A percentile compares a stretch with the other conserved stretches of the same genome.
Conservation (phyloP, 1,139 yeast genomes). For the Tardiomyces depauwii region DNA sequence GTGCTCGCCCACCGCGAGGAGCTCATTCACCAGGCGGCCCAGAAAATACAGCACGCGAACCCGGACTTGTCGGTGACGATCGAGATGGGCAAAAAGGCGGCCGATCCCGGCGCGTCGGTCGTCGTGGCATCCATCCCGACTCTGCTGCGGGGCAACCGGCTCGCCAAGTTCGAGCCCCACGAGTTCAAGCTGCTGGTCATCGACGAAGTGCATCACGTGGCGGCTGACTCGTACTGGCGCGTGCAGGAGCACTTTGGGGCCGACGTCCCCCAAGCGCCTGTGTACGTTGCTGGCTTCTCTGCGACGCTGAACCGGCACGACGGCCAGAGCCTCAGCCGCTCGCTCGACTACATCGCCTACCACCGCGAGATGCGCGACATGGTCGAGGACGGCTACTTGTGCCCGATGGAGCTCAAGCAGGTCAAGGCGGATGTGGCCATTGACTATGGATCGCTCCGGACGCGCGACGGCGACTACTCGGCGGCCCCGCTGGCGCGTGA, state of each 20-base stretch:
- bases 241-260: slow-evolving; percentile 51
- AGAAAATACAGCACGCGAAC: slow-evolving; percentile 35
- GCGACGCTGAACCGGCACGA: slow-evolving; percentile 73
- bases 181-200: slow-evolving; percentile 63
- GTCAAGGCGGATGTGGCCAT: slow-evolving; percentile 23
- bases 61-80: slow-evolving; percentile 50
- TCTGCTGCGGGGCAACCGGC: slow-evolving; percentile 36
- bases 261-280: slow-evolving; percentile 27
- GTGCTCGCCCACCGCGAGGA: slow-evolving; percentile 79
- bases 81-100: slow-evolving; percentile 49
- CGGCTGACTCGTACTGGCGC: slow-evolving; percentile 54
- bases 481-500: slow-evolving; percentile 38
- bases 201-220: slow-evolving; percentile 93
- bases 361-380: slow-evolving; percentile 57
- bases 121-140: slow-evolving; percentile 74
- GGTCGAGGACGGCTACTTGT: slow-evolving; percentile 58
- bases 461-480: slow-evolving; percentile 42
- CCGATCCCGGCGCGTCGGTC: slow-evolving; percentile 31
- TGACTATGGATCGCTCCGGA: not conserved
- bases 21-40: slow-evolving; percentile 58
- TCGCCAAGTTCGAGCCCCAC: slow-evolving; percentile 42
- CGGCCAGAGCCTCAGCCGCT: slow-evolving; percentile 42
- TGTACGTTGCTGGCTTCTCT: slow-evolving; percentile 71
- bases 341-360: slow-evolving; percentile 66
- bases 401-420: slow-evolving; percentile 56